A percentile compares a stretch with the other conserved stretches of the same genome.
Conservation (phyloP, 2,329 filamentous ascomycete genomes). For the Allantophomopsis cytisporea region DNA sequence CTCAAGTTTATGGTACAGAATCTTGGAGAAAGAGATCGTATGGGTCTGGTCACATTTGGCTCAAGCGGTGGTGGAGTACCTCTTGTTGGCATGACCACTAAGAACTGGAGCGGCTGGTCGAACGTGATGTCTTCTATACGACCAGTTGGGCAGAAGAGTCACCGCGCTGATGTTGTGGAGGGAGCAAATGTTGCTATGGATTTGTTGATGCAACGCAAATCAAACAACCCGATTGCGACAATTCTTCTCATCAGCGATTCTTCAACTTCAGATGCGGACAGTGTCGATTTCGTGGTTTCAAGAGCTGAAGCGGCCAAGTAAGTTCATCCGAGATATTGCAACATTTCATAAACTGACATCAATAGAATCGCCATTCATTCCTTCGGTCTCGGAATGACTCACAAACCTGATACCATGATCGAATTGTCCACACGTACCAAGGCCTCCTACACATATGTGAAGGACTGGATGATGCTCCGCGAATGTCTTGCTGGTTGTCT, state of each 20-base stretch:
- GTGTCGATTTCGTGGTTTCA: conserved; percentile 95
- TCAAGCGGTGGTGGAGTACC: conserved; percentile 88
- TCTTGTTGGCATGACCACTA: conserved; percentile 95
- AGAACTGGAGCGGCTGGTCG: conserved; percentile 84
- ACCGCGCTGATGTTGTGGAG: conserved; percentile 92
- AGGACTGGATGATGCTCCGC: conserved; percentile 99
- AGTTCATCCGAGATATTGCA: conserved; percentile 20
- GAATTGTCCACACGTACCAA: conserved; percentile 92
- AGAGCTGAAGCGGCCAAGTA: conserved; percentile 93
- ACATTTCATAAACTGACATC: conserved; percentile 1
- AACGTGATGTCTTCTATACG: conserved; percentile 78
- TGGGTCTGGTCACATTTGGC: conserved; percentile 95
- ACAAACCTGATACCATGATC: conserved; percentile 98
- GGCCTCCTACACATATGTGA: conserved; percentile 94
- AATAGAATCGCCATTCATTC: conserved; percentile 83
- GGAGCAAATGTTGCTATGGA: conserved; percentile 98
- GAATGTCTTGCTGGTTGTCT: conserved; percentile 92
- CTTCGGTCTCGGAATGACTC: conserved; percentile 89
- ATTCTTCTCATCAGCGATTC: conserved; percentile 97
- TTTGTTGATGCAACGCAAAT: conserved; percentile 91
- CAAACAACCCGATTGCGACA: conserved; percentile 86
- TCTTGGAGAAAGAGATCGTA: conserved; percentile 83
- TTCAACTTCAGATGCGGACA: conserved; percentile 84
- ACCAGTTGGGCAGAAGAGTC: conserved; percentile 90
- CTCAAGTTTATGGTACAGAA: conserved; percentile 84